Percentiles rank a stretch among this genome's conserved stretches.
These are phyloP conservation scores for Monilinia aucupariae DNA, from an alignment of 2,329 filamentous ascomycete genomes.

Conservation along the genomic window DNA sequence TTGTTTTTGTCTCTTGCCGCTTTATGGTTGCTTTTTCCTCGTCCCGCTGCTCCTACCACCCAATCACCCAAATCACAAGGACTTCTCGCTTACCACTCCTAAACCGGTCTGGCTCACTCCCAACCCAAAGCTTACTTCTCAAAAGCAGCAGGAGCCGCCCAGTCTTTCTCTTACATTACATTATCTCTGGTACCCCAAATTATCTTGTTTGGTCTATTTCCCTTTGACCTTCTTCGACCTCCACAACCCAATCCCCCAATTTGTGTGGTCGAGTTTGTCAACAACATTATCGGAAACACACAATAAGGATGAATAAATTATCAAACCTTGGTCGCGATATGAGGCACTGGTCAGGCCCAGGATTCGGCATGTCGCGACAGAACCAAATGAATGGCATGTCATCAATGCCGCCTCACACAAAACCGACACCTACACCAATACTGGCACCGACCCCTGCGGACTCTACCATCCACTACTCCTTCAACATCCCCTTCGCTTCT, in stretches of 20 bases:
- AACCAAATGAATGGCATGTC: conserved; percentile 36
- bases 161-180: conserved; percentile 16
- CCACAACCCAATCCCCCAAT: conserved; percentile 2
- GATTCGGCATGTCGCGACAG: conserved; percentile 57
- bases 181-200: conserved; percentile 13
- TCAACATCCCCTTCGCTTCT: conserved; percentile 94
- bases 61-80: not conserved
- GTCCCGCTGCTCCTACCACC: no score
- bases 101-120: conserved; percentile 5
- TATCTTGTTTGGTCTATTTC: conserved; percentile 10
- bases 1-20: not conserved
- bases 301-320: conserved; percentile 61
- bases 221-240: conserved; percentile 14
- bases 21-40: no score
- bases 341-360: conserved; percentile 63
- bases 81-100: conserved; percentile 1
- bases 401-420: conserved; percentile 50
- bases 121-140: not conserved
- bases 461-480: conserved; percentile 81
- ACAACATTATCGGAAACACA: conserved; percentile 5
- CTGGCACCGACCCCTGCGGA: conserved; percentile 67
- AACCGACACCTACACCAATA: conserved; percentile 50
- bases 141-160: conserved; percentile 15
- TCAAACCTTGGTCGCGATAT: conserved; percentile 64
- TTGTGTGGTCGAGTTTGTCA: conserved; percentile 13